Conservation (phyloP, 768 basidiomycete species). For the Leccinum boreale region DNA sequence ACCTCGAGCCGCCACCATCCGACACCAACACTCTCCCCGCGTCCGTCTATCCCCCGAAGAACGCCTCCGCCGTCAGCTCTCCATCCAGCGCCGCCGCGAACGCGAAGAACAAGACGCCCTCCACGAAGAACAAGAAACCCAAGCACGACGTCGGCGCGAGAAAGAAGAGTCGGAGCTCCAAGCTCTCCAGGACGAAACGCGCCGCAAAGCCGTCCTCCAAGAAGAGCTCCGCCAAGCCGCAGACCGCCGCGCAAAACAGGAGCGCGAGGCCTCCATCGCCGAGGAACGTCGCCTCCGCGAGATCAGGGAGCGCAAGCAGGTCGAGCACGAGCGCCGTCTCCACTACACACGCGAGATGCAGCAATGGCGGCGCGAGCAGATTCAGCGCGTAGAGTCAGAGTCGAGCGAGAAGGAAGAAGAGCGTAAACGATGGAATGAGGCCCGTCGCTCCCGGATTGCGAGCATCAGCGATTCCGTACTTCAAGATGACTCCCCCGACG, state of each 20-base stretch:
- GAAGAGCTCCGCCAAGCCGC: constrained; percentile 39
- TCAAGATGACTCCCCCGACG: constrained; percentile 37
- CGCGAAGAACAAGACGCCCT: constrained; percentile 42
- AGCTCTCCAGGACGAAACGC: constrained; percentile 41
- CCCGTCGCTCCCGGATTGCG: constrained; percentile 37
- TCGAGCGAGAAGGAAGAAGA: constrained; percentile 43
- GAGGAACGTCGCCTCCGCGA: constrained; percentile 45
- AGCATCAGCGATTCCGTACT: constrained; percentile 46
- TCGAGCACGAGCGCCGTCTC: constrained; percentile 45
- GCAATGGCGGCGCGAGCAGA: constrained; percentile 50
- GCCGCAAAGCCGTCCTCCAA: constrained; percentile 41
- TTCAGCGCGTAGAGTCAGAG: constrained; percentile 42
- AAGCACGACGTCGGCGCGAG: constrained; percentile 27
- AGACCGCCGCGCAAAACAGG: constrained; percentile 34
- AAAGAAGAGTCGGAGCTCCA: constrained; percentile 17
- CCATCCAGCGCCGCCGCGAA: constrained; percentile 20
- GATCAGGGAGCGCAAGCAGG: constrained; percentile 45
- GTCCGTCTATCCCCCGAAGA: constrained; percentile 25
- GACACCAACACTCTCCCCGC: constrained; percentile 2
- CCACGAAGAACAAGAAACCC: constrained; percentile 43
- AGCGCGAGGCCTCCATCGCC: constrained; percentile 38
- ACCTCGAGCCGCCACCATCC: background rate
- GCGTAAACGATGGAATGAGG: constrained; percentile 39
- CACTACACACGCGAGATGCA: constrained; percentile 52
- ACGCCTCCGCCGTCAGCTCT: constrained; percentile 20